Conservation (phyloP, 805 yeast genomes). For the Ogataea dorogensis region DNA sequence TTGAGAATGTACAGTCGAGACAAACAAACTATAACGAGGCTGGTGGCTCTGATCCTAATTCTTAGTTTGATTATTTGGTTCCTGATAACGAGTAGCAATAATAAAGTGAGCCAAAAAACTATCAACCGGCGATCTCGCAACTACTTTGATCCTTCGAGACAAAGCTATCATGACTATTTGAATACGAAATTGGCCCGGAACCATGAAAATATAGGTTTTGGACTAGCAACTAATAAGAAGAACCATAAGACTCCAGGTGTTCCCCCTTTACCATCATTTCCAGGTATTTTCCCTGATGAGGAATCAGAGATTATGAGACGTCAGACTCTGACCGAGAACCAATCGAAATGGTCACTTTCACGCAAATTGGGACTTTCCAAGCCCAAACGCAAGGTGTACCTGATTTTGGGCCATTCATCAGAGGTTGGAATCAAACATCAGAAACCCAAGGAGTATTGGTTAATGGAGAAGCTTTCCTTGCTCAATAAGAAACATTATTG, state of each 20-base stretch:
- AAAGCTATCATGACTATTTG: conserved; percentile 24
- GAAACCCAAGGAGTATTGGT: conserved; percentile 42
- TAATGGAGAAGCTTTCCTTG: conserved; percentile 47
- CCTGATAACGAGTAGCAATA: conserved; percentile 1
- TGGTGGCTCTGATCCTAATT: conserved; percentile 4
- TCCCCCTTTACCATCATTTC: conserved; percentile 27
- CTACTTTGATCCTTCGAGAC: conserved; percentile 19
- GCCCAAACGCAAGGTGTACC: conserved; percentile 34
- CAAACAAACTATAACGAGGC: conserved; percentile 7
- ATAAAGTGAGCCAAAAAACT: neutral
- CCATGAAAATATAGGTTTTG: conserved; percentile 28
- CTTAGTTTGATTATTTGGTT: neutral
- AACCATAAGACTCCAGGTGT: conserved; percentile 27
- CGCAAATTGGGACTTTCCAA: conserved; percentile 7
- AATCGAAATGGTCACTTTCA: conserved; percentile 6
- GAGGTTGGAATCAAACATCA: conserved; percentile 42
- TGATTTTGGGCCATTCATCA: conserved; percentile 39
- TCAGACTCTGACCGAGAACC: conserved; percentile 3
- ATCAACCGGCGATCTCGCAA: conserved; percentile 15
- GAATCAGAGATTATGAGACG: conserved; percentile 4
- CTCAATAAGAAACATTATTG: conserved; percentile 48
- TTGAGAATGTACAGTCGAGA: conserved; percentile 12
- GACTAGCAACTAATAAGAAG: conserved; percentile 16
- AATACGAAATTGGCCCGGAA: conserved; percentile 25
- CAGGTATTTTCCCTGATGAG: conserved; percentile 26